phyloP scores from a whole-genome alignment of 176 grass and related monocot species.

The Musa troglodytarum region DNA sequence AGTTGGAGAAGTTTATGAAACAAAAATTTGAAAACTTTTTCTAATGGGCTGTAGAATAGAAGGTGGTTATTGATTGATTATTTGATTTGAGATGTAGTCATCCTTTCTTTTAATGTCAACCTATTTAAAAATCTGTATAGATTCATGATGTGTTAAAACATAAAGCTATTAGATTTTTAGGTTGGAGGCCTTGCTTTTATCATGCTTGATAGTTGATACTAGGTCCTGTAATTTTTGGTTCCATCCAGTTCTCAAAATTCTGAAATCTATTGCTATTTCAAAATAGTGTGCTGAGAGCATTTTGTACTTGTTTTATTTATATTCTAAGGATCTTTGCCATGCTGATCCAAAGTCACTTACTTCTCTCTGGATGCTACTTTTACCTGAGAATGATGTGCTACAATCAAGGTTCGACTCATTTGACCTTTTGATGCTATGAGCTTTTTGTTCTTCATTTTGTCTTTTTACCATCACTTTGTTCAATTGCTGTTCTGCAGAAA shows the following conservation, averaged over 20 bases:
- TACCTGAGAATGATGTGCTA: conserved; percentile 84
- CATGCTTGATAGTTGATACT: no score
- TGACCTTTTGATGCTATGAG: neutral
- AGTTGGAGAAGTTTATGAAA: no score
- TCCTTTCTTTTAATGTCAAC: no score
- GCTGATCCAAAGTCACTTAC: conserved; percentile 83
- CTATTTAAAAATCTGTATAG: no score
- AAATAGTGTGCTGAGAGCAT: neutral
- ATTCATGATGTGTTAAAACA: no score
- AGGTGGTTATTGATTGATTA: no score
- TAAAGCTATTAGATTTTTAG: no score
- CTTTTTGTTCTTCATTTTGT: conserved; percentile 17
- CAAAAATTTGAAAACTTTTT: no score
- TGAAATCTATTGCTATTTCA: neutral
- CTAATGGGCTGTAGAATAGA: no score
- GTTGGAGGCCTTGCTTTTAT: no score
- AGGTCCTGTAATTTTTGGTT: no score
- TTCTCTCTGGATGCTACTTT: conserved; percentile 77
- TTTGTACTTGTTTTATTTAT: conserved; percentile 17
- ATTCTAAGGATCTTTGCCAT: conserved; percentile 66
- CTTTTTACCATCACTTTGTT: conserved; percentile 19
- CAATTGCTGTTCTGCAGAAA: conserved; percentile 53
- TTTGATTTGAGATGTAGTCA: no score
- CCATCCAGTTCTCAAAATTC: neutral
- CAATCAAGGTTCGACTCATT: conserved; percentile 50